Percentiles rank a stretch among this genome's conserved stretches.
phyloP scores from a whole-genome alignment of 768 basidiomycete species.

The Psilocybe cyanescens region DNA sequence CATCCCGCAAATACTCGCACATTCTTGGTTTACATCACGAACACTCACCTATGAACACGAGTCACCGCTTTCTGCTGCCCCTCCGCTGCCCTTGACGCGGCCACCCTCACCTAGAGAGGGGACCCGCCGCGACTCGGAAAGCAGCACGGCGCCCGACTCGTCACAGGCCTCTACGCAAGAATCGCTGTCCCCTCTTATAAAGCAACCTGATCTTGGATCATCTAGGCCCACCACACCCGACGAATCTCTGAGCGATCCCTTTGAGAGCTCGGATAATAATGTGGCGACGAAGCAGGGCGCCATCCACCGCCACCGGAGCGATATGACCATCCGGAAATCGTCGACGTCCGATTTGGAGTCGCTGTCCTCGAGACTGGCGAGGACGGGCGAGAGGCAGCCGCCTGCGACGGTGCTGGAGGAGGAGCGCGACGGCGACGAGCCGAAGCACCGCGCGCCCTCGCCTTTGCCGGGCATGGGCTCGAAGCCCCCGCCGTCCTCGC shows the following conservation, averaged over 20 bases:
- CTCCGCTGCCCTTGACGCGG: slow-evolving; percentile 28
- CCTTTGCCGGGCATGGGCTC: slow-evolving; percentile 31
- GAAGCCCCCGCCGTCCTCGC: slow-evolving; percentile 63
- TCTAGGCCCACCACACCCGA: slow-evolving; percentile 66
- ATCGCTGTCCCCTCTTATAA: slow-evolving; percentile 48
- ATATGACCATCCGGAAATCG: slow-evolving; percentile 60
- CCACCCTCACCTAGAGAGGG: slow-evolving; percentile 23
- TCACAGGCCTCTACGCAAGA: slow-evolving; percentile 62
- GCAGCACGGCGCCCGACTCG: slow-evolving; percentile 39
- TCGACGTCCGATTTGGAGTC: slow-evolving; percentile 38
- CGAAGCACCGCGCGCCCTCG: slow-evolving; percentile 24
- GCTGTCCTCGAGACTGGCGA: slow-evolving; percentile 35
- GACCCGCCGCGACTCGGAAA: slow-evolving; percentile 25
- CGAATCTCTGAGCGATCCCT: slow-evolving; percentile 48
- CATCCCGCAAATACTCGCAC: slow-evolving; percentile 84
- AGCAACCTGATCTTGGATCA: slow-evolving; percentile 37
- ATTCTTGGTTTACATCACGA: slow-evolving; percentile 78
- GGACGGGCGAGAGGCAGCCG: slow-evolving; percentile 37
- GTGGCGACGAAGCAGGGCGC: slow-evolving; percentile 13
- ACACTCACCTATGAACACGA: slow-evolving; percentile 38
- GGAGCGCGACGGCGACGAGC: slow-evolving; percentile 31
- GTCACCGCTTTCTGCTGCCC: slow-evolving; percentile 27
- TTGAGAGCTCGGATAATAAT: slow-evolving; percentile 34
- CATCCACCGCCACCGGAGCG: slow-evolving; percentile 58
- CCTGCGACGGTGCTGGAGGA: slow-evolving; percentile 62